Evolutionary conservation across 2,329 filamentous ascomycete genomes (phyloP).

Genomic region (Fusarium solani-melongenae): DNA sequence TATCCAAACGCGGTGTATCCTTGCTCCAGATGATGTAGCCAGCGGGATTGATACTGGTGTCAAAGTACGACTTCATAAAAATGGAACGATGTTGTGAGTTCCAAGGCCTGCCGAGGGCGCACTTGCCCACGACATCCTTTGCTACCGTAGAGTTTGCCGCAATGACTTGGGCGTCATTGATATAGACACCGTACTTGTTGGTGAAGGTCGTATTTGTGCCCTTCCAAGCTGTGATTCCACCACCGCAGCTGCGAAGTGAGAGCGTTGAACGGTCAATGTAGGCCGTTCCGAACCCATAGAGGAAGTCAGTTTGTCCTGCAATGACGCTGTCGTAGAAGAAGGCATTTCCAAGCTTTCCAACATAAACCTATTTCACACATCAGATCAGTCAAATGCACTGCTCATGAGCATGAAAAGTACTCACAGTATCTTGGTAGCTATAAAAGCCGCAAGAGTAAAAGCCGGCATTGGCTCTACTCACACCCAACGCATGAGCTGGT

Average conservation of each 20-base stretch:
- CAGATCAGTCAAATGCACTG: neutral
- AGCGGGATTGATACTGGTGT: conserved; percentile 60
- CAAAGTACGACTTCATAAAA: conserved; percentile 65
- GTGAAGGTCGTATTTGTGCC: conserved; percentile 69
- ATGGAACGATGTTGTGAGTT: conserved; percentile 67
- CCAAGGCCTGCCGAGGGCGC: conserved; percentile 70
- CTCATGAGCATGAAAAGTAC: conserved; percentile 38
- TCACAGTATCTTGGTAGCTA: conserved; percentile 73
- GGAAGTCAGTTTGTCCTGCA: conserved; percentile 74
- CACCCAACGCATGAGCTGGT: conserved; percentile 68
- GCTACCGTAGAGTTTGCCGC: conserved; percentile 63
- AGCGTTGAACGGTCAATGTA: conserved; percentile 67
- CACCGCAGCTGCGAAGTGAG: conserved; percentile 68
- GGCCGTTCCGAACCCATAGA: conserved; percentile 74
- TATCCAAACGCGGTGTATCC: conserved; percentile 40
- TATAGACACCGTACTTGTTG: conserved; percentile 75
- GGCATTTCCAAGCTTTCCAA: conserved; percentile 74
- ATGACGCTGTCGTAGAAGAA: conserved; percentile 70
- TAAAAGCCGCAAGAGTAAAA: conserved; percentile 75
- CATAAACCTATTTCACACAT: conserved; percentile 60
- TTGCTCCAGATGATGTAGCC: conserved; percentile 58
- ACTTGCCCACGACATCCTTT: conserved; percentile 52
- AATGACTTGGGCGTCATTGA: conserved; percentile 63
- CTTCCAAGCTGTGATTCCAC: conserved; percentile 76
- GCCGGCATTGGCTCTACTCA: conserved; percentile 71